Base-by-base conservation (phyloP, 192 early-diverging fungal species). In the Borealophlyctis nickersoniae region DNA sequence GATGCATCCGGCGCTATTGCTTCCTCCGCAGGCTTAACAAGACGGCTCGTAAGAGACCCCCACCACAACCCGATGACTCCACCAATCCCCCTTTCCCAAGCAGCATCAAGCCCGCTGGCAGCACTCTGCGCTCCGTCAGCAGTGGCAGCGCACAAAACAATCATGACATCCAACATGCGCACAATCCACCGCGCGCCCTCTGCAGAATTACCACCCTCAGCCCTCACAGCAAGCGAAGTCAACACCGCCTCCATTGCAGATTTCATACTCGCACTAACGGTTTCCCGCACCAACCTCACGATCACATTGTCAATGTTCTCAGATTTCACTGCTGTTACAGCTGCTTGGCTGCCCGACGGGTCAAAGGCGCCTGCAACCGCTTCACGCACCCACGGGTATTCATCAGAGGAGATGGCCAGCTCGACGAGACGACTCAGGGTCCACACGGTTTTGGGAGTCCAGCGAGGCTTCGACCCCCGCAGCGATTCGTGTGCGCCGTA, bases 141-240 rank as follows among this genome's bases (percentile, higher is more conserved):
- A 34, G 51, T 16, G 23, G 26, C 51, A 19, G 60, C 67, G 39
- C 60, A 63, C 11, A 62, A 36, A 50, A 69, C 19, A 45, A 69
- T 36, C 4, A 49, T 31, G 48, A 69, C 54, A 35, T 69, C 67
- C 33, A 69, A 24, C 32, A 69, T 14, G 7, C 33, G 23, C 22
- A 69, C 60, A 1, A 69, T 35, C 53, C 52, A 69, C 35, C 36
- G 57, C 32, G 26, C 28, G 1, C 28, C 39, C 39, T 52, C 11
- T n/a, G 34, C 52, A 16, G 16, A 9, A 26, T 27, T 22, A 33
- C 31, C 16, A 49, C 13, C 24, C 32, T 51, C 29, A 58, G 49
- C 32, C 19, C 14, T 13, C 7, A 45, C 39, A 7, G 39, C 7
- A 45, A 45, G 9, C 7, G 39, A 7, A 45, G 9, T 19, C 39